A percentile compares a stretch with the other conserved stretches of the same genome.
Conservation (phyloP, 306 rosid species). For the Lathyrus tuberosus region DNA sequence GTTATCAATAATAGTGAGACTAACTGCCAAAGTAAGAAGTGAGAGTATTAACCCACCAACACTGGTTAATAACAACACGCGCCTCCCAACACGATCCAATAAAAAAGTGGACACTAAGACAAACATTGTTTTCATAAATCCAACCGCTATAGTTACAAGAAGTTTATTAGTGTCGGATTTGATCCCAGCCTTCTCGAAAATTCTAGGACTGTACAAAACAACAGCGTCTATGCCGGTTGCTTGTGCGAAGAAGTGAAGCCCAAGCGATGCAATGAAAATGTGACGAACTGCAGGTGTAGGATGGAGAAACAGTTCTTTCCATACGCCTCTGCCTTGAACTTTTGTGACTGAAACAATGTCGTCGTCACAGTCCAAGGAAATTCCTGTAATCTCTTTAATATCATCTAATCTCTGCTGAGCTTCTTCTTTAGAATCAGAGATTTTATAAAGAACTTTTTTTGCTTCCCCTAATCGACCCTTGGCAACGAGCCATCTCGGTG, state of each 20-base stretch:
- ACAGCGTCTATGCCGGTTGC: constrained; percentile 77
- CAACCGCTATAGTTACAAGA: constrained; percentile 73
- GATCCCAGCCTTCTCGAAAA: constrained; percentile 71
- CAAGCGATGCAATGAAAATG: constrained; percentile 57
- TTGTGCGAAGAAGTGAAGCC: constrained; percentile 79
- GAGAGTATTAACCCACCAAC: constrained; percentile 59
- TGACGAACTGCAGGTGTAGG: constrained; percentile 69
- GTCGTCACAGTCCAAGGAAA: constrained; percentile 57
- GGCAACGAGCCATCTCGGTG: constrained; percentile 81
- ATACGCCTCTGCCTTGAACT: constrained; percentile 60
- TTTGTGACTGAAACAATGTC: constrained; percentile 52
- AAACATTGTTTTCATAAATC: constrained; percentile 57
- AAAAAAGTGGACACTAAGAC: constrained; percentile 68
- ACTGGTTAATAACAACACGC: constrained; percentile 60
- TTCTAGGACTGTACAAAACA: constrained; percentile 72
- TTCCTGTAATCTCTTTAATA: constrained; percentile 62
- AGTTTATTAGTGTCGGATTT: constrained; percentile 33
- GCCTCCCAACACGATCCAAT: constrained; percentile 66
- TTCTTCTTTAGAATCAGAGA: constrained; percentile 62
- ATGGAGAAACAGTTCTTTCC: constrained; percentile 58
- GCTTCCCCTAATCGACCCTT: constrained; percentile 74
- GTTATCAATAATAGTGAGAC: constrained; percentile 41
- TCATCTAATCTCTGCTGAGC: constrained; percentile 56
- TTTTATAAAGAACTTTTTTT: constrained; percentile 53
- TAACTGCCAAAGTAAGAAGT: constrained; percentile 39